phyloP scores from a whole-genome alignment of 2,329 filamentous ascomycete species.

The Xylariaceae sp. region DNA sequence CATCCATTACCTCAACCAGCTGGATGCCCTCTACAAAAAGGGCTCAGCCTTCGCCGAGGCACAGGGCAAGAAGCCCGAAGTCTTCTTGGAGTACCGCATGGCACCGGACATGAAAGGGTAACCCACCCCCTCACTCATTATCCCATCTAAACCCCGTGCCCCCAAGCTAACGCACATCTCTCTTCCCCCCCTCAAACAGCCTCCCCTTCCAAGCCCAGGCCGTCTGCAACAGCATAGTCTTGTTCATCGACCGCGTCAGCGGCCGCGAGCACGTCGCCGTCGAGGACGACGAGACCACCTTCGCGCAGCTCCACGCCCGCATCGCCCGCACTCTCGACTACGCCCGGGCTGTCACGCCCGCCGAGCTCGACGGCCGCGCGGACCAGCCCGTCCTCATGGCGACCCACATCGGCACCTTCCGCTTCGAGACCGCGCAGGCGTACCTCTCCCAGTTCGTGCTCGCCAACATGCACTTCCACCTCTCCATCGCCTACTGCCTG shows the following conservation, averaged over 20 bases:
- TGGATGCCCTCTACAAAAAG: conserved; percentile 8
- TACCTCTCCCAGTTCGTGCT: conserved; percentile 40
- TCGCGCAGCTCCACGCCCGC: conserved; percentile 42
- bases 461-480: conserved; percentile 55
- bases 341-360: conserved; percentile 38
- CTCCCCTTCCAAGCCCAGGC: conserved; percentile 9
- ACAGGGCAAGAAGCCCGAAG: conserved; percentile 9
- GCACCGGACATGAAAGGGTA: conserved; percentile 10
- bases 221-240: conserved; percentile 12
- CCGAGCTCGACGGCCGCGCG: conserved; percentile 39
- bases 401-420: conserved; percentile 10
- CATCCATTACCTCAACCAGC: conserved; percentile 9
- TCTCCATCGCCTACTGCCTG: conserved; percentile 47
- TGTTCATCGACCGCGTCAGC: conserved; percentile 10
- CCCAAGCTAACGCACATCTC: background rate
- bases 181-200: background rate
- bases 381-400: conserved; percentile 33
- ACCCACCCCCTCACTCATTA: background rate
- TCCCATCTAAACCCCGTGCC: background rate
- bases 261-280: conserved; percentile 6
- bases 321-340: conserved; percentile 43
- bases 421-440: conserved; percentile 8
- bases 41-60: conserved; percentile 6
- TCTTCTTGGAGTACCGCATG: conserved; percentile 9
- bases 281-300: conserved; percentile 37